A percentile compares a stretch with the other conserved stretches of the same genome.
Conservation (phyloP, 495 filamentous ascomycete genomes). For the Aspergillus indologenus region DNA sequence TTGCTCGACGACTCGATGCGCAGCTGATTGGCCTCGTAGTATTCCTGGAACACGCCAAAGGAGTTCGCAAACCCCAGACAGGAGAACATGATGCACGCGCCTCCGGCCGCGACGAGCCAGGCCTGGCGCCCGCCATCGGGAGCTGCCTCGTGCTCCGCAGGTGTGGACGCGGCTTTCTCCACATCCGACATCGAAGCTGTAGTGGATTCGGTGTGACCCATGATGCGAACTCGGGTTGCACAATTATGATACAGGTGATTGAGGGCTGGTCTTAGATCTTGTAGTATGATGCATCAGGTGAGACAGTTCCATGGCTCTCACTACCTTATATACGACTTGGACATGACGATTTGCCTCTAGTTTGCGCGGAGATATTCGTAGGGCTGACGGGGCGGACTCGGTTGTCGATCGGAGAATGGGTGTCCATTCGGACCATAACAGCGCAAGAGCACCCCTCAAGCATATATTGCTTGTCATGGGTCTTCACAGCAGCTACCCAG, state of each 20-base stretch:
- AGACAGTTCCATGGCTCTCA: neutral
- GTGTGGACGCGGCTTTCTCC: neutral
- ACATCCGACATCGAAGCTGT: neutral
- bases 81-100: conserved; percentile 28
- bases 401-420: conserved; percentile 27
- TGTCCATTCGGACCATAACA: conserved; percentile 23
- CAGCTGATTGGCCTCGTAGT: conserved; percentile 26
- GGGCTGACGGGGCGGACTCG: conserved; percentile 1
- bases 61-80: conserved; percentile 45
- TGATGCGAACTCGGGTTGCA: neutral
- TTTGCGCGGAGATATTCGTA: neutral
- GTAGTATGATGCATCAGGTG: neutral
- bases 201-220: neutral
- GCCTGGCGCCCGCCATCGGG: conserved; percentile 32
- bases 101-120: conserved; percentile 32
- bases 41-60: conserved; percentile 26
- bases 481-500: neutral
- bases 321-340: neutral
- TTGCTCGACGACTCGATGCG: conserved; percentile 18
- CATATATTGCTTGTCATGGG: no score
- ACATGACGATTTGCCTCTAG: neutral
- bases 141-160: neutral
- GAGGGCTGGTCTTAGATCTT: neutral
- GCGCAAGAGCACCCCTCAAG: no score
- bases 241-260: neutral